Base-by-base conservation (phyloP, 2,329 filamentous ascomycete genomes). In the Beauveria varroae region DNA sequence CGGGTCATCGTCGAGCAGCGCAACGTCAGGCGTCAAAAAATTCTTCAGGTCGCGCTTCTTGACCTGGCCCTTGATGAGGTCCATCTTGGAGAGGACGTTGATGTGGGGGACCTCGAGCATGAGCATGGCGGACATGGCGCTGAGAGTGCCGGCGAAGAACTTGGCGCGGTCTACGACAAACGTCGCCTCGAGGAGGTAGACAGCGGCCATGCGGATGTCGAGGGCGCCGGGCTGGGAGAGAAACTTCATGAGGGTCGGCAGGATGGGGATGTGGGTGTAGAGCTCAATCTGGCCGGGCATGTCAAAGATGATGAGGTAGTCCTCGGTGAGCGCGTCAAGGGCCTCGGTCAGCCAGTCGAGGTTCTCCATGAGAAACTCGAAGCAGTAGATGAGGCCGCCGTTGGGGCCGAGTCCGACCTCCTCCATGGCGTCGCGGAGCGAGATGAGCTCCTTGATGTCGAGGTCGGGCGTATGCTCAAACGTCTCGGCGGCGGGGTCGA, bases 221-320 rank as follows among this genome's bases (percentile, higher is more conserved):
- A 98, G 81, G 22, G 87, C 84, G 9, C 93, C 93, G 12, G 86
- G 80, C 64, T 89, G 85, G 47, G 88, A 91, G 57, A 98, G 82
- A 72, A 91, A 91, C 69, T 87, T 88, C 66, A 93, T 87, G 53
- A 99, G 84, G 22, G 86, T 85, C 1, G 95, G 95, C 37, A 99
- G 80, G 66, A 99, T 89, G 44, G 95, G 95, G 40, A 98, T 90
- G 73, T 99, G 95, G 2, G 93, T 98, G 78, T 98, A 99, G 16
- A 99, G 85, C 77, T 99, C 95, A 74, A 99, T 98, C 78, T 99
- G 95, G 62, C 95, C 95, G 0, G 95, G 95, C 90, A 98, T 97
- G 76, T 99, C 95, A 77, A 99, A 92, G 65, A 99, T 90, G 74
- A 98, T 96, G 65, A 99, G 84, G 74, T 96, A 97, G 69, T 98